Evolutionary conservation across 371 early-diverging fungal species (phyloP), one percentile per base, ranked within the genome.

Genomic region (Mucor mucedo): DNA sequence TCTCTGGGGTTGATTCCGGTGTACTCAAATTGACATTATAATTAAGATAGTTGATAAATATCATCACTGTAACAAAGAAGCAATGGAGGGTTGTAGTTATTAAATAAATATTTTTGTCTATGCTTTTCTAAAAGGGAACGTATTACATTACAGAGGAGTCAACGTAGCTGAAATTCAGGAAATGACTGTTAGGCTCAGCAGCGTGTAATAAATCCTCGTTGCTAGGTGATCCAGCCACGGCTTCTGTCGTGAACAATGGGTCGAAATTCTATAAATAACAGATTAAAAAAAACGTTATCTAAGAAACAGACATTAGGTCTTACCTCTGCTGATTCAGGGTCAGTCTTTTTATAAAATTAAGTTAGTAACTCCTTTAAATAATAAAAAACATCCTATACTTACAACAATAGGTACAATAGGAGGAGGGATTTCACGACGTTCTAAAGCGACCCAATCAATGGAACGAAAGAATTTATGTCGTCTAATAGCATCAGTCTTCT

Each of bases 381-480:
- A 30, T 44, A 58, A n/a, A 13, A 2, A 53, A 33, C 55, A 35
- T 27, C n/a, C 10, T n/a, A n/a, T 8, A 72, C 81, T 67, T 81
- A 86, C 88, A 48, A 94, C 82, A 60, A 87, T 73, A 9, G 95
- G 95, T 0, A 87, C 79, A 72, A 93, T 92, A 6, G 93, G 91
- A 32, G 95, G 95, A 13, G 78, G 66, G 55, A 87, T 69, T 55
- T 89, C 79, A 29, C 89, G 81, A 30, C 77, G 70, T 32, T 78
- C 71, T 42, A 93, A 70, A 30, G 79, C 77, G 21, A 82, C 73
- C 96, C 97, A 97, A 77, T 95, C 84, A 60, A 95, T 83, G 33
- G 89, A 87, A 58, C 90, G 87, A 79, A 97, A 97, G 75, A 95
- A 96, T 35, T 90, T 85, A 69, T 97, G 97, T 47, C 69, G 73